Evolutionary conservation across 208 protist species (phyloP), one percentile per base, ranked within the genome.

Genomic region (Leishmania arabica): DNA sequence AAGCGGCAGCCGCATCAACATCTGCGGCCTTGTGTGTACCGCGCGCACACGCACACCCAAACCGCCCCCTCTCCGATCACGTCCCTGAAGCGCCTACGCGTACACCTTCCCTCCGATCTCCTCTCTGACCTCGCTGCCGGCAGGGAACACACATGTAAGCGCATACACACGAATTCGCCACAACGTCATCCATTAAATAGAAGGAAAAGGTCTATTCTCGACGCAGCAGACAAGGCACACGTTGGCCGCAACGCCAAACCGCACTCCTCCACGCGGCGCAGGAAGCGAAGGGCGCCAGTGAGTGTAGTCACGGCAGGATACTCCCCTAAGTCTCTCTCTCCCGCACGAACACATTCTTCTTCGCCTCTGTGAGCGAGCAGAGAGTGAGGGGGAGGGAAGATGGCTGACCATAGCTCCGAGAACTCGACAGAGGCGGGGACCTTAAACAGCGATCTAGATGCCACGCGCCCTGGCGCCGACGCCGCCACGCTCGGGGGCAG

Each of bases 401-500:
- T 79, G 75, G 75, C 75, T 2, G 75, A 79, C 58, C 8, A 11
- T 45, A 53, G 27, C 75, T 42, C 49, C 17, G 45, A 4, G 24
- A 64, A 70, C 62, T 66, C 75, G 62, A 47, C 42, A 7, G 40
- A 7, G 21, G 60, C 62, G 3, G 75, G 1, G 37, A 71, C 75
- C 45, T 0, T 51, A 19, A 77, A 34, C 37, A 45, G 37, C 21
- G 37, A 64, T 17, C 34, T 64, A 1, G 37, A 77, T 45, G 54
- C 17, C 51, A 66, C 73, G 37, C 31, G 37, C 37, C 34, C 37
- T n/a, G 34, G 54, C 51, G 51, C 73, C 40, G 49, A 56, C 15
- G 27, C n/a, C 9, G 49, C 31, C 49, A 62, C 49, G 51, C 49
- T 45, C n/a, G 34, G 31, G 15, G 3, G 13, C n/a, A 76, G 53